phyloP scores from a whole-genome alignment of 106 monocot species.

The Dendrobium nobile region DNA sequence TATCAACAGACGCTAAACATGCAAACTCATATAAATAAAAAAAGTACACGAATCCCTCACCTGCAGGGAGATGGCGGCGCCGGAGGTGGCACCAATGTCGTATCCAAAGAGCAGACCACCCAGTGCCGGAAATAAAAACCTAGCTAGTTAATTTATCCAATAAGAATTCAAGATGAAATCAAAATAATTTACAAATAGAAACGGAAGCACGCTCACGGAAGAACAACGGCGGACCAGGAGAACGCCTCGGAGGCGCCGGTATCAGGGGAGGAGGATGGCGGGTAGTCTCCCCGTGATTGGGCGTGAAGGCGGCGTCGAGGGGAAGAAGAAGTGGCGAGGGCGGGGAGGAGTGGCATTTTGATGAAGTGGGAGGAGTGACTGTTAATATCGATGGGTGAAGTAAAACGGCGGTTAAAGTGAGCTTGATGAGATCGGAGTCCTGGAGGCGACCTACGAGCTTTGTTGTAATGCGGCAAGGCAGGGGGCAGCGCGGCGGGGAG shows the following conservation, averaged over 20 bases:
- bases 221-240: slow-evolving; percentile 53
- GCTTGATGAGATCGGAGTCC: not conserved
- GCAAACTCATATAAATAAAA: not conserved
- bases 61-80: slow-evolving; percentile 73
- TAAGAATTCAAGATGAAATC: not conserved
- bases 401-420: not conserved
- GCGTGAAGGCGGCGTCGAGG: not conserved
- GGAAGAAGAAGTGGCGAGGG: not conserved
- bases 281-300: slow-evolving; percentile 3
- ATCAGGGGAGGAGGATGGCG: slow-evolving; percentile 1
- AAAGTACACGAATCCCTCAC: slow-evolving; percentile 14
- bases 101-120: slow-evolving; percentile 92
- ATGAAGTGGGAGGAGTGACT: not conserved
- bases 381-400: not conserved
- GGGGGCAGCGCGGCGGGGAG: not conserved
- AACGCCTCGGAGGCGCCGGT: slow-evolving; percentile 22
- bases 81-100: slow-evolving; percentile 94
- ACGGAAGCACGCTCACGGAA: slow-evolving; percentile 46
- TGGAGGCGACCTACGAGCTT: not conserved
- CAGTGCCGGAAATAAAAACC: slow-evolving; percentile 89
- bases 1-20: not conserved
- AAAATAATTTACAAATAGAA: not conserved
- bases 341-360: not conserved
- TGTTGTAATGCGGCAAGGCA: not conserved
- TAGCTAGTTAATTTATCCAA: slow-evolving; percentile 29